Percentiles rank a stretch among this genome's conserved stretches.
Evolutionary conservation across 345 rosid genomes (phyloP).

Genomic region (Pugionium cornutum): DNA sequence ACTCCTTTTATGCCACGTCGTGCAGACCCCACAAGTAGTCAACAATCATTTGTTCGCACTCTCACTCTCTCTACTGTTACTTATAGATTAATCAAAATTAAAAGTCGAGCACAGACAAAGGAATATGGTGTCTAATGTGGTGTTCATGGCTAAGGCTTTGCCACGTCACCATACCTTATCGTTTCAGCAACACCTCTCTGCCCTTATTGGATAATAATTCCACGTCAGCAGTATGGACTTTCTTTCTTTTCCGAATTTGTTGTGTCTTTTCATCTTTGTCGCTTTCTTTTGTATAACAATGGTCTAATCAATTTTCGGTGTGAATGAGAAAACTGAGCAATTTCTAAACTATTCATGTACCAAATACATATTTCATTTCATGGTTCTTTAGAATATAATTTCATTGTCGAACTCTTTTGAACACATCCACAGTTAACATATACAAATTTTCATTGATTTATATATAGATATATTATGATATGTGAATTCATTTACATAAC

Average conservation of each 20-base stretch:
- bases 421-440: constrained; percentile 4
- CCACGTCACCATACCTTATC: constrained; percentile 34
- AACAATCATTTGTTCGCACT: constrained; percentile 29
- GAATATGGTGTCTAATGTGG: constrained; percentile 9
- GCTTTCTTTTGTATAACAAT: constrained; percentile 16
- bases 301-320: not conserved
- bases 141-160: constrained; percentile 27
- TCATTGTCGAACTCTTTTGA: not conserved
- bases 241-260: not conserved
- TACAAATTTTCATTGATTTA: not conserved
- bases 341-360: not conserved
- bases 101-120: constrained; percentile 9
- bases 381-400: not conserved
- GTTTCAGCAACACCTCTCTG: constrained; percentile 19
- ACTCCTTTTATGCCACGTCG: constrained; percentile 35
- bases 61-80: not conserved
- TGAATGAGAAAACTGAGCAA: not conserved
- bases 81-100: too few species aligned
- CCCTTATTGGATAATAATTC: constrained; percentile 19
- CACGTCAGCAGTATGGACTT: constrained; percentile 6
- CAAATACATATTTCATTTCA: not conserved
- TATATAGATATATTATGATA: not conserved
- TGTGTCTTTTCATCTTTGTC: constrained; percentile 1
- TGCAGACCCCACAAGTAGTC: constrained; percentile 16
- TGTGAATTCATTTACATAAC: not conserved